Evolutionary conservation across 1,139 yeast genomes (phyloP), one percentile per base, ranked within the genome.

Genomic region (Suhomyces chickasaworum): DNA sequence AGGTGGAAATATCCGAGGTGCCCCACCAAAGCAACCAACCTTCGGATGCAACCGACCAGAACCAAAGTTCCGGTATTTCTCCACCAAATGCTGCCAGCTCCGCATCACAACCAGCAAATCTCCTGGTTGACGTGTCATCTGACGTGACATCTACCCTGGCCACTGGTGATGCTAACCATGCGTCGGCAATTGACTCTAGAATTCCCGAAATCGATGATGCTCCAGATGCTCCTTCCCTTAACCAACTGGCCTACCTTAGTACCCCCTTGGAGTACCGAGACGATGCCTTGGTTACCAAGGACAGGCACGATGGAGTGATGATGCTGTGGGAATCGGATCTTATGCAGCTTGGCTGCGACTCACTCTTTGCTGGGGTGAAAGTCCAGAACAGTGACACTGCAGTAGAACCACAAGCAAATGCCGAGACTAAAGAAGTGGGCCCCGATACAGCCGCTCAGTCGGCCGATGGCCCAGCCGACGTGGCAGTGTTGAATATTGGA

Each of bases 321-420:
- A 91, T 91, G 98, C 86, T 86, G 55, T 91, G 98, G 98, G 98
- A 91, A 64, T 77, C 82, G 3, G 81, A 83, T 23, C 75, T 91
- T 46, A 91, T 91, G 98, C 71, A 76, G 49, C 73, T 84, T 18
- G 95, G 96, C 1, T 86, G 96, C 47, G 83, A 85, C 22, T 70
- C 90, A 0, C 63, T 90, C 15, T 82, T 85, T 63, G 69, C 71
- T 44, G 69, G 76, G 3, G 45, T 66, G 32, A 46, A n/a, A 62
- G 60, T 6, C 68, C 64, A 41, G 51, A 54, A 12, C 78, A 75
- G 31, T 20, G 22, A n/a, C n/a, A n/a, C 22, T 20, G 22, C 22
- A 20, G 22, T 7, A 5, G 4, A 4, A 20, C 7, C 22, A 20
- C 22, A 4, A 20, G 22, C 22, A 20, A 20, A 20, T 20, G 22